Evolutionary conservation across 139 green algal species (phyloP), one percentile per base, ranked within the genome.

Genomic region (Volvox africanus): DNA sequence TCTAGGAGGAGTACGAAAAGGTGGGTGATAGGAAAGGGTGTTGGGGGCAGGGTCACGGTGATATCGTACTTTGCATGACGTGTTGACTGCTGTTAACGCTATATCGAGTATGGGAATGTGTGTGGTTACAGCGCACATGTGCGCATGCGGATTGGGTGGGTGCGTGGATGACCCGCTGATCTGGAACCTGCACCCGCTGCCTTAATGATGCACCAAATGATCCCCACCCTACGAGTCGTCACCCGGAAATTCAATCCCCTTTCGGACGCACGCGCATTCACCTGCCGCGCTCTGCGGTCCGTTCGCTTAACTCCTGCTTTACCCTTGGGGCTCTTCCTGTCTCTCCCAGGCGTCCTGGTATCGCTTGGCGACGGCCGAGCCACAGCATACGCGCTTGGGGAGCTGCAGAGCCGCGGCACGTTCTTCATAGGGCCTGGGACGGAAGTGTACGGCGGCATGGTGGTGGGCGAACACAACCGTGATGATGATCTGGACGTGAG

Each of bases 361-460:
- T 94, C 94, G 11, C 94, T 90, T 35, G 92, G 88, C 78, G 92
- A 95, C 67, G 97, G 97, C 30, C 65, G 62, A 1, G 87, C 87
- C 82, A 94, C 92, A 0, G 28, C 89, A 20, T 93, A 99, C 37
- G 96, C 97, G 1, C 91, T 99, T n/a, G 89, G 91, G 0, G 91
- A 93, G 82, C 93, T 99, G 78, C 93, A 98, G 88, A 37, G 93
- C 0, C 94, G 97, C 2, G 97, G 97, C n/a, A 90, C 80, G 9
- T 96, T 99, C 75, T 99, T 99, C 91, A 92, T 98, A 2, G 82
- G 80, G 17, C 91, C 92, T 1, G 93, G 94, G 0, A 80, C 92
- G 0, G 96, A 96, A 13, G 95, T 97, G 88, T 99, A 99, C 89
- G 89, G 92, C 1, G 97, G 97, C 28, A 98, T 98, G 96, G 89